phyloP scores from a whole-genome alignment of 2,329 filamentous ascomycete genomes.

The Blastomyces silverae region DNA sequence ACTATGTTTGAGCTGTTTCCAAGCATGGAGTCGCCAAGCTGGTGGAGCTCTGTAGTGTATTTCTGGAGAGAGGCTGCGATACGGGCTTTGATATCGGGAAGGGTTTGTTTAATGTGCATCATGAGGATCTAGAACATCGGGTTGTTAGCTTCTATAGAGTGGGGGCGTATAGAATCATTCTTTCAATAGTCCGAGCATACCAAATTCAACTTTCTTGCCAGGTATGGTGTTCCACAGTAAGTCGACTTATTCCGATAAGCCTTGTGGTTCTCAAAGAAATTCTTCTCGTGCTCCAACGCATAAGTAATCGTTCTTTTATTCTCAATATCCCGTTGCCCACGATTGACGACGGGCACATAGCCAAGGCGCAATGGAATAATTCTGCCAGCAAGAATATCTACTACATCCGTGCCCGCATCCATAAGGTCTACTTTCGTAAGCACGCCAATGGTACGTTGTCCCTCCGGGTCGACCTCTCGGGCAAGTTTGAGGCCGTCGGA shows the following conservation, averaged over 20 bases:
- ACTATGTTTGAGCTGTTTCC: constrained; percentile 96
- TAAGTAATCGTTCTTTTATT: constrained; percentile 92
- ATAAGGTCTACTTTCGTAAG: constrained; percentile 98
- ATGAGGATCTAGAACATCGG: constrained; percentile 64
- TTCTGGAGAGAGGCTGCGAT: constrained; percentile 93
- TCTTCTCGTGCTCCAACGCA: constrained; percentile 87
- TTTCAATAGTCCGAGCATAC: constrained; percentile 36
- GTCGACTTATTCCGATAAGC: constrained; percentile 97
- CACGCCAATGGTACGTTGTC: constrained; percentile 95
- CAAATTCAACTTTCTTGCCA: constrained; percentile 92
- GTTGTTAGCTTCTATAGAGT: constrained; percentile 14
- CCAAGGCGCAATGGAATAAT: constrained; percentile 92
- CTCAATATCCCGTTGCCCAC: constrained; percentile 96
- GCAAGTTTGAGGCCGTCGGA: constrained; percentile 96
- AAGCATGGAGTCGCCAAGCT: constrained; percentile 86
- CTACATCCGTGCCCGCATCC: constrained; percentile 97
- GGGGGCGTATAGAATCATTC: background rate
- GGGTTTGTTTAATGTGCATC: constrained; percentile 99
- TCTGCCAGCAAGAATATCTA: constrained; percentile 94
- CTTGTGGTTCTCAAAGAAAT: constrained; percentile 98
- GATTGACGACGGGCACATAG: constrained; percentile 96
- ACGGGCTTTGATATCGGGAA: constrained; percentile 95
- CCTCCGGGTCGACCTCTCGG: constrained; percentile 92
- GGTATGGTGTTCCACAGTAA: constrained; percentile 95
- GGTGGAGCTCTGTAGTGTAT: constrained; percentile 72